Evolutionary conservation across 192 early-diverging fungal genomes (phyloP).

Genomic region (Jimgerdemannia flammicorona): DNA sequence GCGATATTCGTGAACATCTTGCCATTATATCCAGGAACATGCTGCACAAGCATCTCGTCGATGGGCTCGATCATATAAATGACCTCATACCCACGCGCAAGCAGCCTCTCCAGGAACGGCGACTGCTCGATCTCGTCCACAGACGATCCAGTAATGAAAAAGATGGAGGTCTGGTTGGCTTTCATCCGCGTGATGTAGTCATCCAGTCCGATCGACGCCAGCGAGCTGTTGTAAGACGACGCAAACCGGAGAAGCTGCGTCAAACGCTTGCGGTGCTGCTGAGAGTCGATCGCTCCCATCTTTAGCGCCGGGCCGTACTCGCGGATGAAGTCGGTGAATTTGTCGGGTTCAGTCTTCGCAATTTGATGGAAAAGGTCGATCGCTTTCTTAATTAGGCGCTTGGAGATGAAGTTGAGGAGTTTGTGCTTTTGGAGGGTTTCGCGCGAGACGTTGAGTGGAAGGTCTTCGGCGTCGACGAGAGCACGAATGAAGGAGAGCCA

Average conservation of each 20-base stretch:
- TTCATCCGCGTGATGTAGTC: slow-evolving; percentile 89
- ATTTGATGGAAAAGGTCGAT: slow-evolving; percentile 81
- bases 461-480: slow-evolving; percentile 93
- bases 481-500: slow-evolving; percentile 94
- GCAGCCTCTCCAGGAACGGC: slow-evolving; percentile 89
- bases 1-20: slow-evolving; percentile 75
- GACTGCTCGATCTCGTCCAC: slow-evolving; percentile 69
- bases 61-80: slow-evolving; percentile 74
- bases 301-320: slow-evolving; percentile 77
- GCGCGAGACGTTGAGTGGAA: slow-evolving; percentile 97
- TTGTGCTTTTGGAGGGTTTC: slow-evolving; percentile 93
- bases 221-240: slow-evolving; percentile 49
- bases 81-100: slow-evolving; percentile 88
- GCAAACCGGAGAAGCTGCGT: slow-evolving; percentile 78
- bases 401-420: slow-evolving; percentile 76
- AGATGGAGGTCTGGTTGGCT: slow-evolving; percentile 86
- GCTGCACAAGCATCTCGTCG: slow-evolving; percentile 75
- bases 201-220: slow-evolving; percentile 53
- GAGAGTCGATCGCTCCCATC: slow-evolving; percentile 88
- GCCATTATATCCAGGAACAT: slow-evolving; percentile 69
- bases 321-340: slow-evolving; percentile 68
- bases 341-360: slow-evolving; percentile 56
- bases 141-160: slow-evolving; percentile 73
- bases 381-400: slow-evolving; percentile 85
- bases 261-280: slow-evolving; percentile 66